These are phyloP conservation scores for Cylindrotheca closterium DNA, from an alignment of 108 stramenopile genomes.

Conservation along the genomic window DNA sequence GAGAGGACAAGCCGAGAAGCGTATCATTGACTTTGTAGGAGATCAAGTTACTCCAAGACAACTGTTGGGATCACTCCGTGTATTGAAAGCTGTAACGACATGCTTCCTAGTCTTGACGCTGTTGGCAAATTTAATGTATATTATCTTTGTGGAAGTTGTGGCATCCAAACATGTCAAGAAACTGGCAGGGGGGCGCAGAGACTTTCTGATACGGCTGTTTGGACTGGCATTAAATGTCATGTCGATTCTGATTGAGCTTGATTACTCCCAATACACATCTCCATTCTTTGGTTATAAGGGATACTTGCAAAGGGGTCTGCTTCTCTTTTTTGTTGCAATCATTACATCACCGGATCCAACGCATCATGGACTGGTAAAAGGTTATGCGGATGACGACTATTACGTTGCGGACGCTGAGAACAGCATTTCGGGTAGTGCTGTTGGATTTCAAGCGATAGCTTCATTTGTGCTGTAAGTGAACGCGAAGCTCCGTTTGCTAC, in stretches of 20 bases:
- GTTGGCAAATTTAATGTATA: slow-evolving; percentile 62
- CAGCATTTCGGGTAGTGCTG: slow-evolving; percentile 63
- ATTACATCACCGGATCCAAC: slow-evolving; percentile 58
- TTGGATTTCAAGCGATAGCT: slow-evolving; percentile 73
- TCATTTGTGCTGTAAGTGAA: slow-evolving; percentile 73
- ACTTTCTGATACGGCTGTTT: slow-evolving; percentile 67
- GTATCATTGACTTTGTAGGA: slow-evolving; percentile 33
- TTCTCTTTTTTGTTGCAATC: slow-evolving; percentile 67
- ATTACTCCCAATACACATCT: slow-evolving; percentile 32
- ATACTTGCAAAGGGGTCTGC: slow-evolving; percentile 52
- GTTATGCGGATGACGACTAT: slow-evolving; percentile 27
- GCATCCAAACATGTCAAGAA: slow-evolving; percentile 27
- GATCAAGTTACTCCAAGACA: slow-evolving; percentile 54
- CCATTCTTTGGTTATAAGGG: slow-evolving; percentile 67
- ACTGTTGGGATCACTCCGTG: slow-evolving; percentile 58
- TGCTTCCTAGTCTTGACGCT: slow-evolving; percentile 60
- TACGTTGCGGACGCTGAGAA: slow-evolving; percentile 16
- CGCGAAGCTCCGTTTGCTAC: neutral
- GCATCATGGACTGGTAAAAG: slow-evolving; percentile 20
- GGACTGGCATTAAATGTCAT: slow-evolving; percentile 44
- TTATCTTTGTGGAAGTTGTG: slow-evolving; percentile 61
- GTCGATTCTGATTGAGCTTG: slow-evolving; percentile 70
- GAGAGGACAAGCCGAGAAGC: slow-evolving; percentile 25
- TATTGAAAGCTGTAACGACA: slow-evolving; percentile 70
- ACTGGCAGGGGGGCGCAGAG: slow-evolving; percentile 59